Evolutionary conservation across 768 basidiomycete species (phyloP), one percentile per base, ranked within the genome.

Genomic region (Phylloporus rhodoxanthus): DNA sequence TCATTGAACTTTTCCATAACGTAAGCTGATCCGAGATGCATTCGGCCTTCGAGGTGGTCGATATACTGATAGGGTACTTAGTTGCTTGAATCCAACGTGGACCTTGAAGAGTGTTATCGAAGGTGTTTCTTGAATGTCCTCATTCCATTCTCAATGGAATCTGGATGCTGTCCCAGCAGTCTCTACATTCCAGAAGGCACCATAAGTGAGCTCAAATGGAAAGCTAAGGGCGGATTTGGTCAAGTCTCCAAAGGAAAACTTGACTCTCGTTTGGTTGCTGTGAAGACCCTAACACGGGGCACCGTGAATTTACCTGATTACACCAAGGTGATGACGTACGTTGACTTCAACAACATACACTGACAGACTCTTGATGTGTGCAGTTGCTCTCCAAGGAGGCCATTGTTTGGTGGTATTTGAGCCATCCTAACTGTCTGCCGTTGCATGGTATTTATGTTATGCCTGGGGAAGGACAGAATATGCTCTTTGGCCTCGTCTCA

Each of bases 351-450:
- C 3, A 1, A 21, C 13, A 2, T 19, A 15, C 21, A n/a, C 2
- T 36, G 20, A 43, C 33, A 29, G 30, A 34, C 25, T 34, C 17
- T 21, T 44, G 21, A 36, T 11, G 8, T 10, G 13, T 5, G 6
- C 19, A 68, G 67, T 38, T 44, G 36, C 54, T 70, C 19, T 57
- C 57, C 20, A 59, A 59, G 13, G 72, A 73, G 38, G 67, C 66
- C 13, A 53, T 67, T 15, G 36, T 66, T 41, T 73, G 71, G 70
- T 57, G 57, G 4, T 61, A 68, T 47, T 42, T 72, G 7, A 55
- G 46, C 0, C 72, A 73, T 45, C 55, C 60, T 0, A 70, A 72
- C 32, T 64, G 72, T 25, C 54, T 73, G 20, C 70, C 69, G 2
- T 51, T 72, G 21, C 64, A 66, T 53, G 70, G 71, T 1, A 43